Evolutionary conservation across 148 eudicot genomes (phyloP).

Genomic region (Camellia japonica): DNA sequence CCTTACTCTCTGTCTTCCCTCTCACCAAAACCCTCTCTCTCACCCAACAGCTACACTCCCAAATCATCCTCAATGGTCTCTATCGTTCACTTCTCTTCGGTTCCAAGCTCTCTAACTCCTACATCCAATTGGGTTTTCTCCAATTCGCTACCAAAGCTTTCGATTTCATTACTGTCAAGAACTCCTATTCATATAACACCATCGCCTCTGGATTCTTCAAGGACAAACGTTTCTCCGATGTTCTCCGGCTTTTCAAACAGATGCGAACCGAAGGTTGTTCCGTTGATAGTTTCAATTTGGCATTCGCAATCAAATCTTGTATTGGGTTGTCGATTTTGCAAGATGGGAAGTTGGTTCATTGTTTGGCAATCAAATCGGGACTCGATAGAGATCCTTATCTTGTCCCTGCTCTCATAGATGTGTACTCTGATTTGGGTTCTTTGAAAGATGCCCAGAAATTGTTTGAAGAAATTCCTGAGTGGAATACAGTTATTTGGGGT

Average conservation of each 20-base stretch:
- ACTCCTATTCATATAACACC: slow-evolving; percentile 10
- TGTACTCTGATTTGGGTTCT: slow-evolving; percentile 11
- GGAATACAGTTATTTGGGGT: slow-evolving; percentile 4
- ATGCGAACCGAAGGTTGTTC: background rate
- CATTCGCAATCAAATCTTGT: slow-evolving; percentile 11
- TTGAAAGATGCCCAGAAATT: slow-evolving; percentile 9
- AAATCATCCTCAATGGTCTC: slow-evolving; percentile 12
- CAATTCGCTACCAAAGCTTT: slow-evolving; percentile 5
- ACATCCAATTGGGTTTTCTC: slow-evolving; percentile 7
- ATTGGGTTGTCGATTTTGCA: background rate
- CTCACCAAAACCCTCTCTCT: background rate
- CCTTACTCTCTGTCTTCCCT: slow-evolving; percentile 12
- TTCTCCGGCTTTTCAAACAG: background rate
- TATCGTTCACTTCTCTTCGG: background rate
- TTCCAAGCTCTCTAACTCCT: slow-evolving; percentile 14
- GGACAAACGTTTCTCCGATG: background rate
- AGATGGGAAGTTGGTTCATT: slow-evolving; percentile 12
- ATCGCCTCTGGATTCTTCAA: slow-evolving; percentile 12
- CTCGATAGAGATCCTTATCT: slow-evolving; percentile 9
- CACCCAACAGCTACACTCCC: slow-evolving; percentile 6
- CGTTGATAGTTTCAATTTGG: slow-evolving; percentile 16
- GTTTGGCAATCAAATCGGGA: slow-evolving; percentile 12
- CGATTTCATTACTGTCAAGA: slow-evolving; percentile 1
- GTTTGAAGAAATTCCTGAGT: slow-evolving; percentile 8
- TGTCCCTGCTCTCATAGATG: slow-evolving; percentile 9